These are phyloP conservation scores for Cutaneotrichosporon arboriforme DNA, from an alignment of 1,284 basidiomycete genomes.

Conservation along the genomic window DNA sequence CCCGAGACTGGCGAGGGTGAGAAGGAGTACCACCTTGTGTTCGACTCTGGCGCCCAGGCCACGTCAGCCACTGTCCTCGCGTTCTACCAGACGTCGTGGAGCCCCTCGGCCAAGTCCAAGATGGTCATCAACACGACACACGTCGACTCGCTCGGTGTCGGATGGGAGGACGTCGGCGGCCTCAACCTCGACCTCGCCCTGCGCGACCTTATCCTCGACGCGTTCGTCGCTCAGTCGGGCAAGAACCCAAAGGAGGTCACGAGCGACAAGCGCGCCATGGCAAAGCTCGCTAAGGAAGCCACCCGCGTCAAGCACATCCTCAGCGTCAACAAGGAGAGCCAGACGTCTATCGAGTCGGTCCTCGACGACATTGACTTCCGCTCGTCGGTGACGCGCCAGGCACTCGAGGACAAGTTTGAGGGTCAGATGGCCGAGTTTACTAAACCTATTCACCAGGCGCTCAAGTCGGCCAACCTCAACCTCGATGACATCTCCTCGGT, in stretches of 20 bases:
- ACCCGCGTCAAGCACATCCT: slow-evolving; percentile 85
- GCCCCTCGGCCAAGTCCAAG: slow-evolving; percentile 49
- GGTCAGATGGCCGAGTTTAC: slow-evolving; percentile 61
- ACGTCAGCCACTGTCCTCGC: slow-evolving; percentile 80
- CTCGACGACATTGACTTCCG: slow-evolving; percentile 88
- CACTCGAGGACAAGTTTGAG: slow-evolving; percentile 61
- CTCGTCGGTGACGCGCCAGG: slow-evolving; percentile 65
- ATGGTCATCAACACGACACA: slow-evolving; percentile 58
- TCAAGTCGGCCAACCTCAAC: slow-evolving; percentile 63
- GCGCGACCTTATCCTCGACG: slow-evolving; percentile 70
- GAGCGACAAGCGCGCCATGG: slow-evolving; percentile 75
- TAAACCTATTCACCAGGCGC: slow-evolving; percentile 70
- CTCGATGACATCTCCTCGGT: slow-evolving; percentile 72
- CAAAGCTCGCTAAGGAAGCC: slow-evolving; percentile 90
- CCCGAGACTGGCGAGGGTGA: slow-evolving; percentile 37
- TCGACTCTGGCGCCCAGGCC: slow-evolving; percentile 85
- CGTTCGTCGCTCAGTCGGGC: slow-evolving; percentile 60
- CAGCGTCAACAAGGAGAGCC: slow-evolving; percentile 82
- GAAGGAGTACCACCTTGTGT: slow-evolving; percentile 84
- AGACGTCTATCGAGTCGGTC: slow-evolving; percentile 72
- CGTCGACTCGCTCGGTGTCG: slow-evolving; percentile 70
- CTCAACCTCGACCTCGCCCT: slow-evolving; percentile 76
- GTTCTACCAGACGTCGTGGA: slow-evolving; percentile 58
- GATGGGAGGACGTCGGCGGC: slow-evolving; percentile 75
- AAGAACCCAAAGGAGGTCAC: slow-evolving; percentile 24